These are phyloP conservation scores for Zoysia japonica DNA, from an alignment of 176 grass and related monocot species.

Conservation along the genomic window DNA sequence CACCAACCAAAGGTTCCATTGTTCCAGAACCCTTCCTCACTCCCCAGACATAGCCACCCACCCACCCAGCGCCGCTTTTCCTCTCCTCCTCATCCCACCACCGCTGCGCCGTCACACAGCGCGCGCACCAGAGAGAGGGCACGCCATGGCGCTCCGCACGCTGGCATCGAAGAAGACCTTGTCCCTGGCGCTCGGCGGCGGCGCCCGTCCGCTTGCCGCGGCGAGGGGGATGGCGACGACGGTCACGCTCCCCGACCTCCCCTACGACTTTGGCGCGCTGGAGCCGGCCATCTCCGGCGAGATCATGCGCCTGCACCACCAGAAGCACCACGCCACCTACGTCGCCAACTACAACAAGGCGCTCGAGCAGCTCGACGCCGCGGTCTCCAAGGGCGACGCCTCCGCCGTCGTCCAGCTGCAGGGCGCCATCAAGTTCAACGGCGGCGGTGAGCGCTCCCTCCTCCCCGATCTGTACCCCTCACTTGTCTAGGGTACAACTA, in stretches of 20 bases:
- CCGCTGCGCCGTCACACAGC: neutral
- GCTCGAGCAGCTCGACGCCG: conserved; percentile 87
- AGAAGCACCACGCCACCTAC: conserved; percentile 98
- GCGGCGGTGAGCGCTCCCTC: conserved; percentile 56
- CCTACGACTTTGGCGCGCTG: conserved; percentile 91
- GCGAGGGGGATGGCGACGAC: conserved; percentile 50
- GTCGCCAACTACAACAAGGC: conserved; percentile 99
- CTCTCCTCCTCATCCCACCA: neutral
- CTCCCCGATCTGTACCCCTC: neutral
- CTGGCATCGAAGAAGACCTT: conserved; percentile 59
- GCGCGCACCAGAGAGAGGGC: neutral
- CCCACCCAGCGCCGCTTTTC: neutral
- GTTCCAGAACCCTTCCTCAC: neutral
- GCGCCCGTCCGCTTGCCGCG: conserved; percentile 2
- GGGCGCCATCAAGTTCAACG: conserved; percentile 98
- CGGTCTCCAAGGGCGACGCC: conserved; percentile 67
- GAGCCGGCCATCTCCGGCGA: conserved; percentile 87
- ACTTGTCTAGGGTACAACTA: neutral
- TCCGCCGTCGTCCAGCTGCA: conserved; percentile 70
- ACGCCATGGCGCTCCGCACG: conserved; percentile 73
- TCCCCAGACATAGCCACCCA: too few relatives aligned
- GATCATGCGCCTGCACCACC: conserved; percentile 95
- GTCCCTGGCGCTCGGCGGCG: conserved; percentile 31
- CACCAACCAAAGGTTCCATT: neutral
- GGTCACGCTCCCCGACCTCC: conserved; percentile 71